phyloP scores from a whole-genome alignment of 257 asterid genomes.

The Marsdenia floribunda region DNA sequence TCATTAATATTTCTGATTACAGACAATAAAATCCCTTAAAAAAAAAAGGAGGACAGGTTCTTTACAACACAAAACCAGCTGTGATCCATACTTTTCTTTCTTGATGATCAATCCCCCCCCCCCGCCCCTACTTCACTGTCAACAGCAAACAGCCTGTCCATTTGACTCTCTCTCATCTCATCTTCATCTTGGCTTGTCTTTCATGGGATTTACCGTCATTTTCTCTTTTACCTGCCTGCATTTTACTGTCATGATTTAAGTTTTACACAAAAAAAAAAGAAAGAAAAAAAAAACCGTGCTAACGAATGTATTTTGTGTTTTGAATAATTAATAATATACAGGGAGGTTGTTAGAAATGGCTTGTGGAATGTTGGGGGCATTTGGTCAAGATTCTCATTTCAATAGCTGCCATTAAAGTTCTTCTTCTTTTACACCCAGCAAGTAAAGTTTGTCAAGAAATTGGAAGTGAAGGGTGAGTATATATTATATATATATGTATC shows the following conservation, averaged over 20 bases:
- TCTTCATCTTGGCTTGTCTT: neutral
- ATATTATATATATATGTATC: neutral
- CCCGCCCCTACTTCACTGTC: constrained; percentile 14
- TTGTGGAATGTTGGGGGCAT: constrained; percentile 63
- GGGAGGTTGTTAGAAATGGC: constrained; percentile 87
- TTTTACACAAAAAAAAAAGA: too few relatives aligned
- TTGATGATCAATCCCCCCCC: constrained; percentile 16
- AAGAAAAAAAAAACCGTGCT: neutral
- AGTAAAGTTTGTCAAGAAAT: constrained; percentile 13
- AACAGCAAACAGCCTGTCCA: constrained; percentile 47
- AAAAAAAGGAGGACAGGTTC: too few relatives aligned
- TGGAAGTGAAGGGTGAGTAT: constrained; percentile 28
- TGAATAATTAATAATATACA: constrained; percentile 23
- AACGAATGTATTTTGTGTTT: neutral
- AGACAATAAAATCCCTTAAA: neutral
- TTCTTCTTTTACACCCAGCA: constrained; percentile 14
- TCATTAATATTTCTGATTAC: constrained; percentile 12
- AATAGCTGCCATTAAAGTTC: constrained; percentile 53
- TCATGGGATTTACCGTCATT: neutral
- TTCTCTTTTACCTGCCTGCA: too few relatives aligned
- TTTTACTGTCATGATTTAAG: too few relatives aligned
- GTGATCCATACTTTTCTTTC: constrained; percentile 18
- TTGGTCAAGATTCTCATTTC: constrained; percentile 58
- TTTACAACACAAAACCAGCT: constrained; percentile 38
- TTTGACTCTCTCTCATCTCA: constrained; percentile 25